Base-by-base conservation (phyloP, 306 rosid genomes). In the Medicago arabica region DNA sequence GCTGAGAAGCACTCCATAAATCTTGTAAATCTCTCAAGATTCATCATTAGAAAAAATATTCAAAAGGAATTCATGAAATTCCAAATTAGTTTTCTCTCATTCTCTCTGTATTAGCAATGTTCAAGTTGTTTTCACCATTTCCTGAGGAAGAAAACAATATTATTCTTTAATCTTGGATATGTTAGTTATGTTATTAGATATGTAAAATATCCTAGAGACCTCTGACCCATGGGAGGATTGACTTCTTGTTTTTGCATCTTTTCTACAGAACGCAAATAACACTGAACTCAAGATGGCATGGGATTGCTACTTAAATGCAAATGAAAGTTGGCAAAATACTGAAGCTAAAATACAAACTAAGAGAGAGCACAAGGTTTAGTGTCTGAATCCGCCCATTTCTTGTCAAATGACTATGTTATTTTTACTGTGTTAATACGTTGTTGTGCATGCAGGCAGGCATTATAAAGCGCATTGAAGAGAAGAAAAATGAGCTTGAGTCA, bases 311-410 rank as follows among this genome's bases (percentile, higher is more conserved):
- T 80, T 83, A 87, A 83, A 72, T 47, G 95, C 96, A 78, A 87
- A 86, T 86, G 90, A 84, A 62, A 53, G 64, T 21, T 94, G 93
- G 90, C 87, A 87, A 82, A 73, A 78, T 77, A 64, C 67, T 9
- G 96, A 87, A 63, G 97, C 92, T 70, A 85, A 90, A 76, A 76
- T 71, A 65, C 82, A 87, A 64, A 91, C 95, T 44, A 94, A 86
- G 83, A 71, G 19, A 55, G 87, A 83, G 71, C 75, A 63, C 68
- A 92, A 85, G 97, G 98, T 94, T 75, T 63, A 86, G 86, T 81
- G 67, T 83, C 43, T 62, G 62, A 77, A 67, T 71, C 54, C 36
- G 21, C 69, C 41, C 53, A 43, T 72, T 75, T 76, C 46, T 49
- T 82, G 63, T 40, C 61, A 25, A 40, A 50, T 51, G 39, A 54